Base-by-base conservation (phyloP, 345 rosid genomes). In the Boechera stricta region DNA sequence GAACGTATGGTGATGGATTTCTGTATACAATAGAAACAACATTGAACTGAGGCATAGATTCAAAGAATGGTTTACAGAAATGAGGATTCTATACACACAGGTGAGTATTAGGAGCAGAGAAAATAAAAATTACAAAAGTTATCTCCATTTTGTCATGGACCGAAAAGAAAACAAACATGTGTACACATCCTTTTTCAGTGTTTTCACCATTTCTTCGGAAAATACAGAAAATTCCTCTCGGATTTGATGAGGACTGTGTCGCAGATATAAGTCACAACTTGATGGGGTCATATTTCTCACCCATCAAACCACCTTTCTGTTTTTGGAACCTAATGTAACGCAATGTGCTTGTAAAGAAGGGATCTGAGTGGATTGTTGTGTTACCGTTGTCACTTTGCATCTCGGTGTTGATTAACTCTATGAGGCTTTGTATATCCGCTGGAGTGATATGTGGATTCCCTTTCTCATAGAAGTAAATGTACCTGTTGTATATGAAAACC, bases 401-500 rank as follows among this genome's bases (percentile, higher is more conserved):
- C 85, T 91, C 96, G 1, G 78, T 86, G 38, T 84, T 78, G 76
- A 88, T 86, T 64, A 91, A 72, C 77, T 93, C 96, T 69, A 93
- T 67, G 57, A 91, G 88, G 45, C 86, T 77, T 78, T 93, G 91
- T 77, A 91, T 84, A 55, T 87, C 89, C 28, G 87, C 79, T 74
- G 77, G 80, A 0, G 89, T 84, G 32, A 90, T 84, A 76, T 88
- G 91, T 32, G 84, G 84, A 81, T 90, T 91, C 64, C 87, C 96
- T 76, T 90, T 93, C 90, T 93, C 97, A 2, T 81, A 88, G 75
- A 86, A 91, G 78, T 91, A 93, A 4, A 93, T 76, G 78, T 91
- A 90, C 88, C 97, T 93, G 65, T 42, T 29, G 28, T 9, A 13
- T 26, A 31, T 28, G 36, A 9, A 12, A 62, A 26, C 54, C 3